Base-by-base conservation (phyloP, 2,329 filamentous ascomycete genomes). In the Pyrenophora tritici-repentis region DNA sequence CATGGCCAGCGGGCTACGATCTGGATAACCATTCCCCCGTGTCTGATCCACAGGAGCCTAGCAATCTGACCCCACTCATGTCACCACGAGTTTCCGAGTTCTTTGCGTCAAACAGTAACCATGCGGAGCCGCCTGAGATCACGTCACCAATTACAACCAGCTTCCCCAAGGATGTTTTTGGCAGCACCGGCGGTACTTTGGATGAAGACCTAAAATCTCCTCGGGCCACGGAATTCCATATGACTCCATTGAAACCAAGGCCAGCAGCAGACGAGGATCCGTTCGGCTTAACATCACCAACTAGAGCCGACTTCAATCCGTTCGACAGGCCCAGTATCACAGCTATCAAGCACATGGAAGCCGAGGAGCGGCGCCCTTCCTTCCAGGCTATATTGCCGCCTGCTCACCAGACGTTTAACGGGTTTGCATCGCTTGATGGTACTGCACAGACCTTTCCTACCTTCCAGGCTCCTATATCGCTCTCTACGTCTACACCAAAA, bases 251-350 rank as follows among this genome's bases (percentile, higher is more conserved):
- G 32, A 70, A 66, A 40, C 69, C 67, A 9, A 63, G 56, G 31
- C 26, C 26, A 29, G 39, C 58, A n/a, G 62, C 58, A 35, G 69
- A 72, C 33, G 69, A 70, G 10, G 71, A 73, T 61, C 67, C 70
- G 2, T 75, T 71, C 37, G 72, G 71, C 4, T 31, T 75, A 12
- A 68, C 73, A 22, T 75, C 73, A 34, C 73, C 73, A 13, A 76
- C 71, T 8, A 66, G 71, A 33, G 75, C 74, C 20, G 76, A 78
- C 14, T 79, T 77, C 50, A 66, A 63, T 47, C 56, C 62, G 13
- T 72, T 73, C 37, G 67, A 64, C 9, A 46, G 52, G 12, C 45
- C 54, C 4, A 60, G 44, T 7, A 39, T 67, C 8, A 42, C 59
- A 14, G 54, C 56, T 22, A 52, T 61, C 12, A 56, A 58, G 14